Base-by-base conservation (phyloP, 2,329 filamentous ascomycete genomes). In the Trichoderma arundinaceum region DNA sequence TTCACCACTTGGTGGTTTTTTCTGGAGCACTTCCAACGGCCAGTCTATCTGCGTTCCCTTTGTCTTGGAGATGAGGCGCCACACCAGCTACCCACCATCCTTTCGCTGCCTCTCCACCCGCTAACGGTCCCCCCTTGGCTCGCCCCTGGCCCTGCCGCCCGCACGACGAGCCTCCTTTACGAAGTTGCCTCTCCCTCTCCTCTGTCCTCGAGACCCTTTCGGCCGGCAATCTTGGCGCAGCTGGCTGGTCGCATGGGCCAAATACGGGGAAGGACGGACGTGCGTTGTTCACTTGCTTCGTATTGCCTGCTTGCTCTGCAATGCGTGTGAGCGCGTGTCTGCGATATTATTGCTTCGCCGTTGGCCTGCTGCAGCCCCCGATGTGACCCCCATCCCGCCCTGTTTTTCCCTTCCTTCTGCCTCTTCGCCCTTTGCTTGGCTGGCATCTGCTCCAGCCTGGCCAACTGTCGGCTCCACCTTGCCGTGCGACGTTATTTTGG, bases 351-450 rank as follows among this genome's bases (percentile, higher is more conserved):
- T 38, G 59, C 59, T 63, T 22, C 35, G 38, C 19, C 17, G 33
- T 17, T 54, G 15, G n/a, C 49, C 35, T 13, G 2, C 44, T 22
- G 12, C 22, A 48, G 38, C n/a, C 17, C 43, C 38, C 62, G 62
- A 65, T 65, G 62, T 59, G 62, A 65, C 62, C 62, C 53, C 44
- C 62, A 59, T 58, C 22, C 35, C 54, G 38, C n/a, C 38, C 52
- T 7, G 13, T 54, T 56, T 43, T 13, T 19, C 22, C 8, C 9
- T 49, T 57, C 10, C 7, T 7, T 33, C 22, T 58, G 8, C n/a
- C 38, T 10, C 43, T 52, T 54, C 8, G 32, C 28, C 19, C 41
- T 35, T 17, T 19, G 33, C 5, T 8, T 52, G 35, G 33, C 12
- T 33, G 12, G 52, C 41, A 22, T 56, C 52, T 28, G 19, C 52